Conservation (phyloP, 2,329 filamentous ascomycete genomes). For the Exophiala alcalophila region DNA sequence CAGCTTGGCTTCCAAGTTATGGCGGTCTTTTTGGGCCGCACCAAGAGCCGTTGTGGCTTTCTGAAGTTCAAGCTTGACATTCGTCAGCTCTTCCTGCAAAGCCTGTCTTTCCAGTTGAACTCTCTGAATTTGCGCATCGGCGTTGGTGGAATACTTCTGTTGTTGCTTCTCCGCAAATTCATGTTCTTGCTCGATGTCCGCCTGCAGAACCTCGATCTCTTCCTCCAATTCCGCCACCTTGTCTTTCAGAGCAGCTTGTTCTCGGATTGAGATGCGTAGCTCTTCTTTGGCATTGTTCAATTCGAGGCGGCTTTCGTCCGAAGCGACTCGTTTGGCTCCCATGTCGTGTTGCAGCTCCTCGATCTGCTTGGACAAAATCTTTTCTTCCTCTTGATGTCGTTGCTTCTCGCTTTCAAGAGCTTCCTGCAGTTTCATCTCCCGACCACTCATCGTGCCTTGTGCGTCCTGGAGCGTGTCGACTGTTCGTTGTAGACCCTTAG, state of each 20-base stretch:
- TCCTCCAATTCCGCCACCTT: constrained; percentile 69
- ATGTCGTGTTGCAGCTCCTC: constrained; percentile 71
- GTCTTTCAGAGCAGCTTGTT: constrained; percentile 60
- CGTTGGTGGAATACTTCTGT: constrained; percentile 57
- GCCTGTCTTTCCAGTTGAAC: constrained; percentile 59
- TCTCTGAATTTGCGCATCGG: constrained; percentile 56
- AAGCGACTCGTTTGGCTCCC: constrained; percentile 60
- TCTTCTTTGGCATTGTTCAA: constrained; percentile 66
- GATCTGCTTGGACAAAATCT: constrained; percentile 67
- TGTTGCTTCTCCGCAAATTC: constrained; percentile 59
- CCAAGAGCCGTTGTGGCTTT: constrained; percentile 56
- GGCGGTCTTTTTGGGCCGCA: constrained; percentile 62
- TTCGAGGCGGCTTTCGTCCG: constrained; percentile 65
- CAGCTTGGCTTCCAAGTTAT: constrained; percentile 63
- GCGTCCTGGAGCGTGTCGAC: constrained; percentile 67
- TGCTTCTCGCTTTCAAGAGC: constrained; percentile 68
- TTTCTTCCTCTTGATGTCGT: constrained; percentile 69
- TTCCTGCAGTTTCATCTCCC: constrained; percentile 65
- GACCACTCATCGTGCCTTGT: constrained; percentile 65
- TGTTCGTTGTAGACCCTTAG: constrained; percentile 64
- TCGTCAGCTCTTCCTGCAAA: constrained; percentile 62
- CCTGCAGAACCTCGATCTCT: constrained; percentile 71
- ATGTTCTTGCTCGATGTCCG: constrained; percentile 62
- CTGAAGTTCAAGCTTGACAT: constrained; percentile 59
- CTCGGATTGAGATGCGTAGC: constrained; percentile 64